Conservation (phyloP, 2,329 filamentous ascomycete species). For the Monosporascus sp. region DNA sequence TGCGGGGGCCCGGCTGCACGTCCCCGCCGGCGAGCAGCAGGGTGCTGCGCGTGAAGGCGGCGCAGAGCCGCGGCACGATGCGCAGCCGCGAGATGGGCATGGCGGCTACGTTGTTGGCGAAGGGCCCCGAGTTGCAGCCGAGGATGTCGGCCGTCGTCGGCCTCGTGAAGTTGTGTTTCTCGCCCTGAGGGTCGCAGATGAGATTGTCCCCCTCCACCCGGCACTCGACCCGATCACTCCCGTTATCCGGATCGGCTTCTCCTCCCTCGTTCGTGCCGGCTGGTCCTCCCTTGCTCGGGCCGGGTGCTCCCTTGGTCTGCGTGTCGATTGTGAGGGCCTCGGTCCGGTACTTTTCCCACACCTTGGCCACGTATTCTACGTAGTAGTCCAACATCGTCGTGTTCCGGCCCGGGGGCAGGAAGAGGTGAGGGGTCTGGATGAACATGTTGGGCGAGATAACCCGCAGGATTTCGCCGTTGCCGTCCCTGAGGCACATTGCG, state of each 20-base stretch:
- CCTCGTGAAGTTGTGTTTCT: conserved; percentile 10
- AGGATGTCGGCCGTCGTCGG: conserved; percentile 39
- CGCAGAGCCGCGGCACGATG: conserved; percentile 19
- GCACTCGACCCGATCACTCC: not conserved
- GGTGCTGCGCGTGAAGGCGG: conserved; percentile 19
- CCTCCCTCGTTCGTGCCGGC: no score
- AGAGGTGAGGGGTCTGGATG: conserved; percentile 5
- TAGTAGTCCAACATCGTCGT: conserved; percentile 16
- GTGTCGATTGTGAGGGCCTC: conserved; percentile 49
- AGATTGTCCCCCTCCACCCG: not conserved
- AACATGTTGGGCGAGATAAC: conserved; percentile 27
- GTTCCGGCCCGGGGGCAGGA: not conserved
- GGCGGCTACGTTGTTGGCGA: conserved; percentile 7
- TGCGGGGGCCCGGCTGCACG: conserved; percentile 21
- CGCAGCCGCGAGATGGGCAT: conserved; percentile 6
- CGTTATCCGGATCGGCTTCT: no score
- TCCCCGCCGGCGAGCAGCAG: conserved; percentile 27
- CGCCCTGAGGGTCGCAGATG: conserved; percentile 18
- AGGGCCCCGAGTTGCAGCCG: conserved; percentile 37
- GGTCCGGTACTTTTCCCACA: conserved; percentile 22
- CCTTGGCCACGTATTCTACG: conserved; percentile 21
- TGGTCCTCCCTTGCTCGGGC: no score
- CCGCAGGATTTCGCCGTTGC: conserved; percentile 17
- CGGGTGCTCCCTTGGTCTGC: conserved; percentile 37
- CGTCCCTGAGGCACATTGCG: conserved; percentile 30